These are phyloP conservation scores for Ceratopteris richardii DNA, from an alignment of 75 land plant genomes.

Conservation along the genomic window DNA sequence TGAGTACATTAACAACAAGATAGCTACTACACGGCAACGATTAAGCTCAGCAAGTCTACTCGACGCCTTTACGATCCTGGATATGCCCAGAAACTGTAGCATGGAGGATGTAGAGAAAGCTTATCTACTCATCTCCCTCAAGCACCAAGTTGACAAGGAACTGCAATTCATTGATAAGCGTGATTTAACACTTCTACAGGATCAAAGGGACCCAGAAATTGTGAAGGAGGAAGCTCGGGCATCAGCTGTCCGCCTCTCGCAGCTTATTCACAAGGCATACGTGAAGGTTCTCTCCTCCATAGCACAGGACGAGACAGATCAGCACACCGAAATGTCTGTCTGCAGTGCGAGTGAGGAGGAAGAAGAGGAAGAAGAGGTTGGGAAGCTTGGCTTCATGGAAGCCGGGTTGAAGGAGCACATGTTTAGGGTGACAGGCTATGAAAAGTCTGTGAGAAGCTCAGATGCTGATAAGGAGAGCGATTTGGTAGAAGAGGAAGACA, in stretches of 20 bases:
- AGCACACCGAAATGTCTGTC: not conserved
- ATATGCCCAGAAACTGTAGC: conserved; percentile 45
- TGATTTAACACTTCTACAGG: conserved; percentile 31
- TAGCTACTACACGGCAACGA: conserved; percentile 33
- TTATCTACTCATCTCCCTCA: conserved; percentile 43
- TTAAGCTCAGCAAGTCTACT: conserved; percentile 26
- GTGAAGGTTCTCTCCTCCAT: conserved; percentile 39
- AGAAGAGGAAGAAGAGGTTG: not conserved
- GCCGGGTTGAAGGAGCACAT: too few species aligned
- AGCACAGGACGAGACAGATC: conserved; percentile 22
- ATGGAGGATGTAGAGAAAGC: conserved; percentile 62
- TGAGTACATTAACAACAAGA: conserved; percentile 30
- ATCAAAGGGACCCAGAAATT: conserved; percentile 40
- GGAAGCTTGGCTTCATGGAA: too few species aligned
- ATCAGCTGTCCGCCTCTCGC: conserved; percentile 46
- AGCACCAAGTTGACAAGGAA: conserved; percentile 64
- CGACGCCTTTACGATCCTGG: conserved; percentile 53
- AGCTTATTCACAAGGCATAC: conserved; percentile 67
- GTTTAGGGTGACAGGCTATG: too few species aligned
- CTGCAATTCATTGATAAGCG: conserved; percentile 46
- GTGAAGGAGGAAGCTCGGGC: conserved; percentile 52
- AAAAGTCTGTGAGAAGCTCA: too few species aligned
- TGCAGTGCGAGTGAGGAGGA: not conserved
- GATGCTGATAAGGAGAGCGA: not conserved
- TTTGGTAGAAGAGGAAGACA: not conserved